Base-by-base conservation (phyloP, 345 rosid species). In the Linum lewisii region DNA sequence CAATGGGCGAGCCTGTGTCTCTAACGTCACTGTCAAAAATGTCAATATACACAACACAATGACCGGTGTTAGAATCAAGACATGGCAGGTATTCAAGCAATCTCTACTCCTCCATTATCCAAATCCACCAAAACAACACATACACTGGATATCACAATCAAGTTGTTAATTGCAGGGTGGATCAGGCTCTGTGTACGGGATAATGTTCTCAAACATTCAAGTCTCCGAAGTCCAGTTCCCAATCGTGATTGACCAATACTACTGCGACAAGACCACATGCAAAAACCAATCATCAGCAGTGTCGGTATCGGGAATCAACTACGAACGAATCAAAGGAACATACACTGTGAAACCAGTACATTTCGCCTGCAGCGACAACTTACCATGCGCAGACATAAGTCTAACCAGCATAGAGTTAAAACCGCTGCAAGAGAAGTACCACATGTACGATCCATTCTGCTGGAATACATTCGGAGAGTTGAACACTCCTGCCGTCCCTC, bases 151-250 rank as follows among this genome's bases (percentile, higher is more conserved):
- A 34, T 42, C 18, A 16, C 34, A 42, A 11, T 42, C 47, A 44
- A 54, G 47, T 37, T 52, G 29, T 61, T 57, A 50, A 71, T 13
- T 66, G 55, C 77, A 87, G 98, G 98, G 98, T 64, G 96, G 95
- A 9, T 88, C 90, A 49, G 96, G 93, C 25, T 79, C 87, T 0
- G 98, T 86, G 16, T 79, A 84, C 60, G 82, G 84, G 72, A 72
- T 88, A n/a, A 80, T 79, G 77, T 92, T 92, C 81, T 82, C 93
- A 57, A 81, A 92, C 75, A 78, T 92, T 54, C 90, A 86, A 74
- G 93, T 86, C 54, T 77, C 76, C 0, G 75, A 82, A 55, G 98
- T 92, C 47, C 54, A 79, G 56, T 79, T 70, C 51, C 96, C 96
- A 1, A 92, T 92, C 13, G 63, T 88, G 73, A 92, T 92, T 6